Evolutionary conservation across 2,329 filamentous ascomycete species (phyloP).

Genomic region (Phyllosticta citribraziliensis): DNA sequence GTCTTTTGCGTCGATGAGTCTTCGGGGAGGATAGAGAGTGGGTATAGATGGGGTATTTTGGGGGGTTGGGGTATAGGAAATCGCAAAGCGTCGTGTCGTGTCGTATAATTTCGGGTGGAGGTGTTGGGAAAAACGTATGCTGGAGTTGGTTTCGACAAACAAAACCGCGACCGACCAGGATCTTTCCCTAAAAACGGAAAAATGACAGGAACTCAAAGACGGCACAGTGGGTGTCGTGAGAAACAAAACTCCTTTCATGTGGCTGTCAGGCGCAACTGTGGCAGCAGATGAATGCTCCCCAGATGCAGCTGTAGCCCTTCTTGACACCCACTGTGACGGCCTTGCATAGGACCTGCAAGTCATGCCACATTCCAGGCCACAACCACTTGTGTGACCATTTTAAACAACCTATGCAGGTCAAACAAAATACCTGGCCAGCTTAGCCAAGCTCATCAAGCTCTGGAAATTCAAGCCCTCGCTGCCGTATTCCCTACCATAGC

Average conservation of each 20-base stretch:
- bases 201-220: background rate
- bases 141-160: background rate
- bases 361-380: background rate
- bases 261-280: no score
- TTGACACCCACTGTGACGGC: background rate
- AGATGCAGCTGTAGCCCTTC: no score
- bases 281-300: no score
- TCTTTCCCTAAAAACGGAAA: background rate
- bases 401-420: background rate
- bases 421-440: constrained; percentile 7
- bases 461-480: constrained; percentile 6
- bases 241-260: no score
- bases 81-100: background rate
- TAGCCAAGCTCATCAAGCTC: constrained; percentile 9
- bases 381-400: background rate
- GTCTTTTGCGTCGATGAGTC: no score
- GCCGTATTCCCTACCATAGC: constrained; percentile 28
- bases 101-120: background rate
- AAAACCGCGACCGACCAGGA: background rate
- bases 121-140: background rate
- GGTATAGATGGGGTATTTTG: background rate
- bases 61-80: background rate
- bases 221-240: no score
- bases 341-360: background rate
- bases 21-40: background rate